Evolutionary conservation across 2,329 filamentous ascomycete genomes (phyloP).

Genomic region (Hymenoscyphus infarciens): DNA sequence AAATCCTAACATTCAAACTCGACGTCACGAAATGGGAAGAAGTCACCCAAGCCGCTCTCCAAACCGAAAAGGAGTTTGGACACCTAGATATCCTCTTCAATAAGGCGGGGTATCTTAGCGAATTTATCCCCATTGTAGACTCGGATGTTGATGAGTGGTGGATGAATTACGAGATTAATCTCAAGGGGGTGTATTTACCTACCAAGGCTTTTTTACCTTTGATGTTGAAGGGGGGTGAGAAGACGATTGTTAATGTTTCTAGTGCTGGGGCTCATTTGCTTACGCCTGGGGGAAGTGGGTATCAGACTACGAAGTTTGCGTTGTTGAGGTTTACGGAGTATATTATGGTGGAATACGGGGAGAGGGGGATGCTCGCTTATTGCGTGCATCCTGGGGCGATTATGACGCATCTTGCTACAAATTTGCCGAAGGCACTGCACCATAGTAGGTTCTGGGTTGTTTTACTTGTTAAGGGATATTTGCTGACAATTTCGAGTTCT

Average conservation of each 20-base stretch:
- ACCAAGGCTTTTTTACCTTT: constrained; percentile 22
- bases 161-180: constrained; percentile 27
- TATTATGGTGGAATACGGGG: constrained; percentile 43
- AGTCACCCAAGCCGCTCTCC: constrained; percentile 15
- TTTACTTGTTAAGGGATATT: not conserved
- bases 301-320: constrained; percentile 48
- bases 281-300: constrained; percentile 40
- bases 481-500: constrained; percentile 25
- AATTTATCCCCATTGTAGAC: constrained; percentile 17
- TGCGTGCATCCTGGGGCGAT: constrained; percentile 41
- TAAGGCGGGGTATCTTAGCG: constrained; percentile 25
- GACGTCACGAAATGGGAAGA: constrained; percentile 20
- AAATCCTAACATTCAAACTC: constrained; percentile 21
- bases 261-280: constrained; percentile 42
- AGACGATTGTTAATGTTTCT: constrained; percentile 47
- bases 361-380: constrained; percentile 41
- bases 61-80: constrained; percentile 22
- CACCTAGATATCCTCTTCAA: constrained; percentile 29
- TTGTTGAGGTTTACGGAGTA: constrained; percentile 48
- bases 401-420: constrained; percentile 38
- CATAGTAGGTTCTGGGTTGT: constrained; percentile 19
- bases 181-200: constrained; percentile 23
- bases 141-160: constrained; percentile 21
- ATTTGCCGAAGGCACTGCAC: constrained; percentile 33
- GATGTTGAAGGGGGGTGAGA: constrained; percentile 31